These are phyloP conservation scores for Plasmodium gonderi DNA, from an alignment of 169 alveolate species.

Conservation along the genomic window DNA sequence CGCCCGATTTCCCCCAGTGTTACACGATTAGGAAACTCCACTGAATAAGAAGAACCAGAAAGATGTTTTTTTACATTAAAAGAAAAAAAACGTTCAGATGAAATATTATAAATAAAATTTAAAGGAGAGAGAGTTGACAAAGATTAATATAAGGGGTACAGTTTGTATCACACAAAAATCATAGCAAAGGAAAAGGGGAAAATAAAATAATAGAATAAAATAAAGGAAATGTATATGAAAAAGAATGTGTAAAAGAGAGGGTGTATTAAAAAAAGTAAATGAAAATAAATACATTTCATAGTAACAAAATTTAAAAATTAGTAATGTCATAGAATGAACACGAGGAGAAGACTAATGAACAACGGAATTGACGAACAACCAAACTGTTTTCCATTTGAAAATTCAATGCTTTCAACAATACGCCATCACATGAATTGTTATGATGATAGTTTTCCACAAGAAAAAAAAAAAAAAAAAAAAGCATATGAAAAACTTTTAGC, in stretches of 20 bases:
- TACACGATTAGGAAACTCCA: neutral
- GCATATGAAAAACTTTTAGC: constrained; percentile 26
- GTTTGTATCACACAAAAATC: neutral
- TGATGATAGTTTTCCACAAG: neutral
- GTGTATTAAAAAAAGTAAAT: neutral
- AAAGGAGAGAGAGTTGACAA: neutral
- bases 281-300: neutral
- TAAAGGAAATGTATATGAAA: neutral
- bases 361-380: neutral
- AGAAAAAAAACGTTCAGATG: neutral
- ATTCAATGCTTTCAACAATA: neutral
- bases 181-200: neutral
- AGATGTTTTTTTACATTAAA: neutral
- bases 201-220: neutral
- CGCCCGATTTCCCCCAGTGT: neutral
- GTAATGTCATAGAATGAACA: neutral
- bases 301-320: neutral
- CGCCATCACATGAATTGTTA: neutral
- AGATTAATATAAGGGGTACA: neutral
- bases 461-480: neutral
- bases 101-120: neutral
- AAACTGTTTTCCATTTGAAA: neutral
- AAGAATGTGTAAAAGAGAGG: neutral
- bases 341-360: neutral
- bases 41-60: neutral